phyloP scores from a whole-genome alignment of 805 yeast species.

The Wickerhamiella cacticola region DNA sequence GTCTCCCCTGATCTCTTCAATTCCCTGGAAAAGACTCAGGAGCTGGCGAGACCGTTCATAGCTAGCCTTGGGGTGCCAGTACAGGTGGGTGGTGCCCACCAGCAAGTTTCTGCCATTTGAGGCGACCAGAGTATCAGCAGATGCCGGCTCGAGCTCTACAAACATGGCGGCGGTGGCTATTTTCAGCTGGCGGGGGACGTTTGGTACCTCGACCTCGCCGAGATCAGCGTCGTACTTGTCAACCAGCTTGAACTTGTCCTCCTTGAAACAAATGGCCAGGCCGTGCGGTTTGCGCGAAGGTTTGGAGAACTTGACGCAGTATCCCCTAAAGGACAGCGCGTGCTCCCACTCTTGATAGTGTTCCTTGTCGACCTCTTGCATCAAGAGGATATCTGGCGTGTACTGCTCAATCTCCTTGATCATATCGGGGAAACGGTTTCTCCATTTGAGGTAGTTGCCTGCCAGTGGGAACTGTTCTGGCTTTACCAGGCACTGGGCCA shows the following conservation, averaged over 20 bases:
- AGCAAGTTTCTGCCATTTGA: conserved; percentile 35
- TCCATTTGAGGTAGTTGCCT: conserved; percentile 71
- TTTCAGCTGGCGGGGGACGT: conserved; percentile 40
- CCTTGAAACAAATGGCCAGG: conserved; percentile 52
- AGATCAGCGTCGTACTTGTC: conserved; percentile 47
- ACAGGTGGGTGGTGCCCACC: conserved; percentile 81
- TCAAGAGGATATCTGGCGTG: conserved; percentile 58
- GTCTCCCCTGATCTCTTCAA: neutral
- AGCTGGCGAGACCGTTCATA: conserved; percentile 75
- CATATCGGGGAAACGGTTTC: conserved; percentile 51
- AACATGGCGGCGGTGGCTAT: conserved; percentile 66
- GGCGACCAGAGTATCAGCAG: neutral
- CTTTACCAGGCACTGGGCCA: conserved; percentile 78
- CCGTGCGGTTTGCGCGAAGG: conserved; percentile 75
- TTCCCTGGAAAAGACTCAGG: neutral
- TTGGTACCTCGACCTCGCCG: conserved; percentile 39
- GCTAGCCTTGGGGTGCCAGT: conserved; percentile 94
- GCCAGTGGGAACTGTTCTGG: conserved; percentile 71
- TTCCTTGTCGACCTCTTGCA: conserved; percentile 73
- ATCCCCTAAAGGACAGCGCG: conserved; percentile 1
- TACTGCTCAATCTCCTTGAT: conserved; percentile 54
- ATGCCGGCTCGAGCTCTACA: conserved; percentile 34
- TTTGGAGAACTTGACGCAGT: conserved; percentile 42
- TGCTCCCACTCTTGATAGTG: conserved; percentile 37
- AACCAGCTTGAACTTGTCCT: conserved; percentile 35